These are phyloP conservation scores for Silene noctiflora DNA, from an alignment of 179 eudicot species.

Conservation along the genomic window DNA sequence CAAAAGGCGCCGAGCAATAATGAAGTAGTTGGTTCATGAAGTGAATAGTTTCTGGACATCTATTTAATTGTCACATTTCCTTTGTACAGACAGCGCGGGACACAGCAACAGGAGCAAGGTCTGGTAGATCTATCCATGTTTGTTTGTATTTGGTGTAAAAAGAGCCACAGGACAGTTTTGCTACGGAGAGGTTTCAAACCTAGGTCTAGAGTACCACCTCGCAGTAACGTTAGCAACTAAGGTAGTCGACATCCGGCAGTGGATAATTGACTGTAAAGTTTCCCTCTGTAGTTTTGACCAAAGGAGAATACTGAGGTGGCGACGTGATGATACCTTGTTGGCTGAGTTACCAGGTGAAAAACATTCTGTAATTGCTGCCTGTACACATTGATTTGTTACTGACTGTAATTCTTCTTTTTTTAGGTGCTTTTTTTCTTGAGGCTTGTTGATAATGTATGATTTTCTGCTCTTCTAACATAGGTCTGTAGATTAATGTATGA, in stretches of 20 bases:
- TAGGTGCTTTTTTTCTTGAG: not conserved
- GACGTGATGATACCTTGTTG: not conserved
- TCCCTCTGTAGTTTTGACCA: not conserved
- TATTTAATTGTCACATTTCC: not conserved
- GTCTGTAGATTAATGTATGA: no score
- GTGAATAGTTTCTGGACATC: not conserved
- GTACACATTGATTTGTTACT: constrained; percentile 14
- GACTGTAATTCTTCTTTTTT: not conserved
- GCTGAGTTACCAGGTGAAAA: not conserved
- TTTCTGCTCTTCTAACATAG: not conserved
- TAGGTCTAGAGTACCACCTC: not conserved
- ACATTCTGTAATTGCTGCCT: constrained; percentile 6
- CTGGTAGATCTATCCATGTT: not conserved
- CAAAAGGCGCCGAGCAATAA: constrained; percentile 40
- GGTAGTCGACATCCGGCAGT: not conserved
- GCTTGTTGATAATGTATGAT: not conserved
- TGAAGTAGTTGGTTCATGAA: constrained; percentile 25
- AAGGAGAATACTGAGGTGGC: not conserved
- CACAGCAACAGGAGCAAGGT: not conserved
- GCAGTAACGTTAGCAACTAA: not conserved
- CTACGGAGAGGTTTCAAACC: not conserved
- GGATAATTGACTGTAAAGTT: not conserved
- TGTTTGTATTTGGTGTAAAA: not conserved
- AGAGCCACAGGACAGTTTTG: not conserved
- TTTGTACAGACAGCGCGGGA: not conserved